Evolutionary conservation across 495 filamentous ascomycete genomes (phyloP).

Genomic region (Polyplosphaeria fusca): DNA sequence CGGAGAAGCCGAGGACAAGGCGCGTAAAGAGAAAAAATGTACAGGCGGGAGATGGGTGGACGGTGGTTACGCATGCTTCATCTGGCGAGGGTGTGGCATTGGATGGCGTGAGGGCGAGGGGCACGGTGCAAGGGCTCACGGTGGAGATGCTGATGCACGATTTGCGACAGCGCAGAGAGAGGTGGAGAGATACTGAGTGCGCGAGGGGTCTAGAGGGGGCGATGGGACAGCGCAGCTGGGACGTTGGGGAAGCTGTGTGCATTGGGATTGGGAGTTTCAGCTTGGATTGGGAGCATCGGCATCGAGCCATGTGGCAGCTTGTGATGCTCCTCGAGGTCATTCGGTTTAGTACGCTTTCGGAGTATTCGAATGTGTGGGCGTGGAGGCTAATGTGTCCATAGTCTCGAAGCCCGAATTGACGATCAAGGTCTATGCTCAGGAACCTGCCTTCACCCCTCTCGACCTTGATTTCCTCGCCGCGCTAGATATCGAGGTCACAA

Average conservation of each 20-base stretch:
- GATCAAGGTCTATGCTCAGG: slow-evolving; percentile 22
- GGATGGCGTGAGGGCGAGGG: neutral
- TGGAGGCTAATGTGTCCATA: neutral
- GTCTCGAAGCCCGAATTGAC: neutral
- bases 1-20: neutral
- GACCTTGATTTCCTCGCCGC: slow-evolving; percentile 16
- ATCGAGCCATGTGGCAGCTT: slow-evolving; percentile 28
- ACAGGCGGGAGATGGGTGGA: slow-evolving; percentile 17
- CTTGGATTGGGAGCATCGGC: slow-evolving; percentile 27
- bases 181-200: slow-evolving; percentile 10
- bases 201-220: slow-evolving; percentile 1
- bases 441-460: slow-evolving; percentile 25
- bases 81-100: neutral
- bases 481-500: slow-evolving; percentile 5
- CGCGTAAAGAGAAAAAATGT: slow-evolving; percentile 26
- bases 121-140: slow-evolving; percentile 14
- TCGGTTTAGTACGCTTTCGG: slow-evolving; percentile 4
- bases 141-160: slow-evolving; percentile 8
- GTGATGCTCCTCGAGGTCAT: slow-evolving; percentile 26
- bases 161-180: slow-evolving; percentile 1
- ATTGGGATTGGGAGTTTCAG: slow-evolving; percentile 31
- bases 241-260: slow-evolving; percentile 14
- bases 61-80: slow-evolving; percentile 8
- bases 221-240: slow-evolving; percentile 9
- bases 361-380: too few relatives aligned